These are phyloP conservation scores for Fusarium sp. DNA, from an alignment of 2,329 filamentous ascomycete species.

Conservation along the genomic window DNA sequence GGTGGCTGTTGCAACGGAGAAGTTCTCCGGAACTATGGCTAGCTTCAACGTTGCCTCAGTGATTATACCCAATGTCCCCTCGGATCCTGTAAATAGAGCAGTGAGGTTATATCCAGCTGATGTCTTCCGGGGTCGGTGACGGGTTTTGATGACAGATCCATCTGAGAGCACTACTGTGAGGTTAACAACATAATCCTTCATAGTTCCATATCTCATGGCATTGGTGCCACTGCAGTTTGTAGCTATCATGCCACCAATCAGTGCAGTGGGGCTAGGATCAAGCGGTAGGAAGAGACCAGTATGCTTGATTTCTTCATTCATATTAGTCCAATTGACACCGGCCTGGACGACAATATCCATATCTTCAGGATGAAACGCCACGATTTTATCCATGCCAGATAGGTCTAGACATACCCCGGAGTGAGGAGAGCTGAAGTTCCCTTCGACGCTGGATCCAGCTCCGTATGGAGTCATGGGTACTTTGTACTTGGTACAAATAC, in stretches of 20 bases:
- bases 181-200: slow-evolving; percentile 80
- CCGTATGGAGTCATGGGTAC: slow-evolving; percentile 80
- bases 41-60: slow-evolving; percentile 77
- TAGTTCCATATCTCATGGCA: slow-evolving; percentile 73
- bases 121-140: slow-evolving; percentile 72
- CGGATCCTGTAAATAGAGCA: slow-evolving; percentile 73
- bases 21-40: slow-evolving; percentile 69
- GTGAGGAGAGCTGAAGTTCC: slow-evolving; percentile 73
- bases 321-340: slow-evolving; percentile 71
- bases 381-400: slow-evolving; percentile 70
- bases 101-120: slow-evolving; percentile 78
- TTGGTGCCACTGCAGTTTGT: slow-evolving; percentile 74
- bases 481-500: slow-evolving; percentile 67
- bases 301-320: slow-evolving; percentile 71
- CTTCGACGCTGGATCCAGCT: slow-evolving; percentile 77
- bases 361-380: slow-evolving; percentile 71
- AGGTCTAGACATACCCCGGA: slow-evolving; percentile 78
- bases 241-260: slow-evolving; percentile 69
- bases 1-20: slow-evolving; percentile 70
- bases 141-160: slow-evolving; percentile 72
- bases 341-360: slow-evolving; percentile 79
- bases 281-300: slow-evolving; percentile 74
- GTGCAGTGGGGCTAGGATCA: slow-evolving; percentile 71
- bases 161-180: slow-evolving; percentile 77
- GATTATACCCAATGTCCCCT: slow-evolving; percentile 76